Evolutionary conservation across 345 rosid species (phyloP), one percentile per base, ranked within the genome.

Genomic region (Rhizophora mangle): DNA sequence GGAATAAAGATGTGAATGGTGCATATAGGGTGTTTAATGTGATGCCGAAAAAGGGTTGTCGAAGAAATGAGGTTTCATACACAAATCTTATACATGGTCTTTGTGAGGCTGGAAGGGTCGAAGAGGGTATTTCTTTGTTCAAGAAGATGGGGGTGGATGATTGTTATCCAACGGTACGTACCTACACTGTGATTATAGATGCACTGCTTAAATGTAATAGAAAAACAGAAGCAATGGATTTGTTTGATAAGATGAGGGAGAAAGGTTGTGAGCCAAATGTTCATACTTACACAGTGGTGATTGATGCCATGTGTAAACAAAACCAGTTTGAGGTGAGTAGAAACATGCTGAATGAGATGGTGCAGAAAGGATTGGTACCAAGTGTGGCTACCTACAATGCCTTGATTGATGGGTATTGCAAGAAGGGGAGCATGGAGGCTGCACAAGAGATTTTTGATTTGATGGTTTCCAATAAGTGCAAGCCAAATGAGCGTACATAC

Each of bases 311-410:
- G 64, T 87, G 92, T 70, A 82, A 86, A 71, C 88, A 89, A 32
- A 66, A 73, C 65, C 81, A 84, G 72, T 27, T 91, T 62, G 82
- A 84, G 66, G 90, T 89, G 61, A 89, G 91, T 9, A 87, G 87
- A 63, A 75, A 64, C 66, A 64, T 88, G 84, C 64, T 91, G 30
- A 77, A 69, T 78, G 82, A 75, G 57, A 82, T 91, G 88, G 37
- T 82, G 64, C 85, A 78, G 83, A 91, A 78, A 72, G 82, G 92
- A 78, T 65, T 85, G 65, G 73, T 75, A 77, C 97, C 94, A 27
- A 80, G 53, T 79, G 87, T 84, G 53, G 85, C 89, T 72, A 91
- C 97, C 21, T 93, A 91, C 65, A 93, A 93, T 83, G 96, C 91
- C 11, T 77, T 93, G 77, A 85, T 89, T 73, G 82, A 87, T 59